Percentiles rank a stretch among this genome's conserved stretches.
These are phyloP conservation scores for Tagetes erecta DNA, from an alignment of 129 eudicot species.

Conservation along the genomic window DNA sequence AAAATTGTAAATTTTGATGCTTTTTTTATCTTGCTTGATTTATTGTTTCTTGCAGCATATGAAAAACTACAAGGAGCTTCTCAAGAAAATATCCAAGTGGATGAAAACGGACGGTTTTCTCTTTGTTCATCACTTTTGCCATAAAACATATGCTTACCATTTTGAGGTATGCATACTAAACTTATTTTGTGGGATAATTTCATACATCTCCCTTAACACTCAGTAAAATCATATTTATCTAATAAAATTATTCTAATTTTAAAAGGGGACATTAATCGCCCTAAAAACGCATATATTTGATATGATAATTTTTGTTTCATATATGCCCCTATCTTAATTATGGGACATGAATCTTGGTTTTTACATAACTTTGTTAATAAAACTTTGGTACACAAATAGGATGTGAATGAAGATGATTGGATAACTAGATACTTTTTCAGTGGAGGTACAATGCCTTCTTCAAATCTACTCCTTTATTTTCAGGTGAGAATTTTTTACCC, in stretches of 20 bases:
- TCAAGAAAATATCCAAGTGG: conserved; percentile 89
- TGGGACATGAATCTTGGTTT: background rate
- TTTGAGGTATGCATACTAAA: conserved; percentile 65
- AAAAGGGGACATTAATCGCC: background rate
- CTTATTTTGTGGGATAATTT: background rate
- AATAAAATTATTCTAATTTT: no score
- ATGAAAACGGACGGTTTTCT: conserved; percentile 73
- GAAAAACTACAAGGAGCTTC: conserved; percentile 88
- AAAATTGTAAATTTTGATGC: background rate
- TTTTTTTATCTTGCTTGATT: conserved; percentile 12
- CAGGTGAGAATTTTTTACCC: conserved; percentile 49
- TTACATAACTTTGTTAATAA: background rate
- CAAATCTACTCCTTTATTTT: conserved; percentile 86
- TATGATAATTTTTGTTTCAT: no score
- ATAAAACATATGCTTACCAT: conserved; percentile 91
- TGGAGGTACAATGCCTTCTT: conserved; percentile 99
- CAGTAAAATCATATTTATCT: background rate
- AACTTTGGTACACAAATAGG: conserved; percentile 45
- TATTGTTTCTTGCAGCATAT: conserved; percentile 64
- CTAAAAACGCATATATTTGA: no score
- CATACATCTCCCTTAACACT: background rate
- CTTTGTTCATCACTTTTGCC: conserved; percentile 94
- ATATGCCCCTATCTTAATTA: background rate
- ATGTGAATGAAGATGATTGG: conserved; percentile 92
- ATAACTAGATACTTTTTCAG: conserved; percentile 93